Conservation (phyloP, 495 filamentous ascomycete genomes). For the Evernia prunastri region DNA sequence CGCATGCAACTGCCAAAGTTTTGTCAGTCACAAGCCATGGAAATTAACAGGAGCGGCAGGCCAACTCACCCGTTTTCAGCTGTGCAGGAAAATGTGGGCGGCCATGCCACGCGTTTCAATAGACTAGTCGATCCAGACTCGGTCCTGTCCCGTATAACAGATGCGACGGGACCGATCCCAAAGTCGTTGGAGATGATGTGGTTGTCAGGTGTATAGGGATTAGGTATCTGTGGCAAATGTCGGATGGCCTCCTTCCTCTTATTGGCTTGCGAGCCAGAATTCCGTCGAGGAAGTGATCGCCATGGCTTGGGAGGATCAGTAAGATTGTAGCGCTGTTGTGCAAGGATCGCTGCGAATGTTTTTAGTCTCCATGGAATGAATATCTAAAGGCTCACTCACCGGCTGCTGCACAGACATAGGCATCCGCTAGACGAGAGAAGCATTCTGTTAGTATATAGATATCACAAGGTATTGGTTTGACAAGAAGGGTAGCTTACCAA, state of each 20-base stretch:
- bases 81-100: not conserved
- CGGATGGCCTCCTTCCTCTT: rapidly evolving
- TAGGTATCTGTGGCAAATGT: not conserved
- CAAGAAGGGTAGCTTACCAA: not conserved
- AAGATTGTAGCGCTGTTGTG: not conserved
- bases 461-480: not conserved
- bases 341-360: not conserved
- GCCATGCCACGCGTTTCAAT: not conserved
- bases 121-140: not conserved
- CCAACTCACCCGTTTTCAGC: not conserved
- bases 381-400: not conserved
- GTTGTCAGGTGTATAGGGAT: slow-evolving; percentile 5
- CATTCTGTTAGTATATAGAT: not conserved
- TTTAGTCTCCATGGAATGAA: not conserved
- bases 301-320: not conserved
- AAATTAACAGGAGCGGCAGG: not conserved
- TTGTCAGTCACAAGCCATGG: not conserved
- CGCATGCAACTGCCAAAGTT: not conserved
- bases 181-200: slow-evolving; percentile 3
- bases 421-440: not conserved
- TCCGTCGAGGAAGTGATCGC: not conserved
- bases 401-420: not conserved
- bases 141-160: not conserved
- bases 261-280: not conserved
- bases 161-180: not conserved